Evolutionary conservation across 257 asterid genomes (phyloP).

Genomic region (Ophiorrhiza pumila): DNA sequence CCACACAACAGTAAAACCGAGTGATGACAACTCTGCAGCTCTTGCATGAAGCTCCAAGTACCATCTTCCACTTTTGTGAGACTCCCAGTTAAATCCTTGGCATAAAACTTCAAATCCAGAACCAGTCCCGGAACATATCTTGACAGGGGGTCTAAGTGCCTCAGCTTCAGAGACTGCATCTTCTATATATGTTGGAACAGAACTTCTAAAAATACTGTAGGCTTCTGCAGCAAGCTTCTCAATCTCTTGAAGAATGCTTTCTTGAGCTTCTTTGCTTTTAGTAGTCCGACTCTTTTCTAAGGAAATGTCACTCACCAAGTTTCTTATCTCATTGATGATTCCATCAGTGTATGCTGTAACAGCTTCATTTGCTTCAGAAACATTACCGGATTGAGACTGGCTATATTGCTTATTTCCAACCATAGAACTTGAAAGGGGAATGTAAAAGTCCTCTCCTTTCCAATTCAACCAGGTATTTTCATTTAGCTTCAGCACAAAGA

Average conservation of each 20-base stretch:
- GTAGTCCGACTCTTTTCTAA: constrained; percentile 54
- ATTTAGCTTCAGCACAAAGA: constrained; percentile 77
- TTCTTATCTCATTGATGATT: constrained; percentile 71
- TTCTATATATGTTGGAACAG: constrained; percentile 50
- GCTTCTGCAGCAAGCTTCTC: constrained; percentile 99
- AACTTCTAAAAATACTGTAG: constrained; percentile 75
- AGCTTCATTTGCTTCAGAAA: constrained; percentile 37
- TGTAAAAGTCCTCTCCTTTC: constrained; percentile 71
- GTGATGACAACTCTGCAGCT: constrained; percentile 65
- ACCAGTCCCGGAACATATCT: constrained; percentile 78
- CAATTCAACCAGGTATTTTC: constrained; percentile 71
- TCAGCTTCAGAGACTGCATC: constrained; percentile 39
- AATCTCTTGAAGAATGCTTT: constrained; percentile 88
- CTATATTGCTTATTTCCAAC: constrained; percentile 24
- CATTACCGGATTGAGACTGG: constrained; percentile 24
- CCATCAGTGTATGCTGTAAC: constrained; percentile 54
- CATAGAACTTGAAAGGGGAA: constrained; percentile 49
- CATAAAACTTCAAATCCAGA: constrained; percentile 81
- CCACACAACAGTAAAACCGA: constrained; percentile 92
- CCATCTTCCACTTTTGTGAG: constrained; percentile 93
- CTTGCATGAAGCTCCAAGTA: constrained; percentile 67
- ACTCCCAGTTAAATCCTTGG: constrained; percentile 98
- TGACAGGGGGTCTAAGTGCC: constrained; percentile 35
- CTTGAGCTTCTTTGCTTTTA: constrained; percentile 63
- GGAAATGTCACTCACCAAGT: constrained; percentile 67